Evolutionary conservation across 2,329 filamentous ascomycete species (phyloP), one percentile per base, ranked within the genome.

Genomic region (Fusarium redolens): DNA sequence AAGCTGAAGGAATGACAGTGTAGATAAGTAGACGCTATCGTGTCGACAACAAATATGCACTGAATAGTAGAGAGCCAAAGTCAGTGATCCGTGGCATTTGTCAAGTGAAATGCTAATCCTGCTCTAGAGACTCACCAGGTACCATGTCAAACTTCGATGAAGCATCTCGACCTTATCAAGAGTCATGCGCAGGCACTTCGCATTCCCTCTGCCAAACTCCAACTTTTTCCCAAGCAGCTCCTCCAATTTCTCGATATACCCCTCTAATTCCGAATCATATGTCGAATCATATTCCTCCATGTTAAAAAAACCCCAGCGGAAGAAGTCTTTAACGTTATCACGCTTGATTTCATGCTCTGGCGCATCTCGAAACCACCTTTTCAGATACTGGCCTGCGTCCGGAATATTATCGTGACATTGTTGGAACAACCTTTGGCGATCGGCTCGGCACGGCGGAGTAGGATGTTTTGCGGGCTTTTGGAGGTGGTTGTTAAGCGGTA

Each of bases 281-380:
- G 84, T 82, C 10, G 82, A 78, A 31, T 82, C 81, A 52, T 79
- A 78, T 7, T 85, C 81, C 14, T 81, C 83, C 14, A 82, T 82
- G 69, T 87, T 88, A 52, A 88, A 84, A 58, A 91, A 87, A 2
- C 87, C 88, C 90, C 89, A 92, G n/a, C 85, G 80, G 25, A 89
- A 83, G 76, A 90, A 91, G 61, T 90, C 87, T 78, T 87, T 88
- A 56, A 91, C 74, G 76, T 91, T 90, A 37, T 91, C 88, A 18
- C 85, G 82, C 61, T 85, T 85, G 50, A 92, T 87, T 33, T 90
- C 88, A 33, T 83, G 79, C 5, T 81, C 52, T 20, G 84, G 81
- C 12, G 88, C 87, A 33, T 86, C 86, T 30, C 87, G 79, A 75
- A 91, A 91, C 90, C 90, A 92, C 70, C 84, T 86, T 56, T 78